Evolutionary conservation across 2,329 filamentous ascomycete genomes (phyloP), one percentile per base, ranked within the genome.

Genomic region (Verticillium dahliae): DNA sequence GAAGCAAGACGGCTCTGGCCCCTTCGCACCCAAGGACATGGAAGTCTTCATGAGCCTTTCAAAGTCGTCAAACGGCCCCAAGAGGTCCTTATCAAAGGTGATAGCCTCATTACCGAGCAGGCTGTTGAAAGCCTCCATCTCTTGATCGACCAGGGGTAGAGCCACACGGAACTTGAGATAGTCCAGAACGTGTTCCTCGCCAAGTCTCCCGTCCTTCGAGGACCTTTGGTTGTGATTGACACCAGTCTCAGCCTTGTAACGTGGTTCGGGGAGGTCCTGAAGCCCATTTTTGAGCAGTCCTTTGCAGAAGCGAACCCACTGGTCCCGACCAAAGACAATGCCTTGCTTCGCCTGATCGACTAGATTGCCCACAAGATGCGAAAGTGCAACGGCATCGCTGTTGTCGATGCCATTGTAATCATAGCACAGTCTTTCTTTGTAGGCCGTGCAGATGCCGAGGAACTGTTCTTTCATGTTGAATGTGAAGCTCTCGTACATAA

Each of bases 381-480:
- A 84, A 4, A 89, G 74, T 0, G 73, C 67, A 0, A 82, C 69
- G 0, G 82, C 84, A 3, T 75, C 70, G 0, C 71, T 60, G 11
- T 80, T 71, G 3, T 71, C 72, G 39, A 88, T 83, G 0, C 72
- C 78, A 27, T 82, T 80, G 13, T 81, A 78, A 13, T 80, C 77
- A 63, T 92, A 92, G 38, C 83, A 85, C 0, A 87, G 72, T 4
- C 74, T 78, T 58, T 90, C 86, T 63, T 90, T 88, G 69, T 81
- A 85, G 4, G 77, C 80, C 0, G 90, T 93, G 61, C 84, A 87
- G 0, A 76, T 75, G 0, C 90, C 90, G 2, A 94, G 78, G 31
- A 87, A 73, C 6, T 78, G 81, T 1, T 79, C 78, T 52, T 80
- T 71, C 70, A 85, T 78, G 35, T 84, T 84, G 69, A 90, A 90